phyloP scores from a whole-genome alignment of 208 protist genomes.

The Tritrichomonas musculus region DNA sequence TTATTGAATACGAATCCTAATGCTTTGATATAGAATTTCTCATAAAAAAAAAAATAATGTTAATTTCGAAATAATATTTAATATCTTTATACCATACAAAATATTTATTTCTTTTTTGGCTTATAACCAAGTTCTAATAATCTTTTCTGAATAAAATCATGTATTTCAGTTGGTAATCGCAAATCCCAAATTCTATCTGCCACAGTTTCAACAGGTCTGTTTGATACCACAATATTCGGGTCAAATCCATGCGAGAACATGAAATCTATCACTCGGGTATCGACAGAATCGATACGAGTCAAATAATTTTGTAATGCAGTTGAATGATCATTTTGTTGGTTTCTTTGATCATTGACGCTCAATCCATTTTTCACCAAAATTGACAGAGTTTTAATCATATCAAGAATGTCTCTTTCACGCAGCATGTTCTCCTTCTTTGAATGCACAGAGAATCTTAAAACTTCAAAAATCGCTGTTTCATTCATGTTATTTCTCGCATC shows the following conservation, averaged over 20 bases:
- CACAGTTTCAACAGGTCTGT: not conserved
- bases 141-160: too few relatives aligned
- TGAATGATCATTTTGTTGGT: not conserved
- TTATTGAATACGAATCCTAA: too few relatives aligned
- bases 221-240: not conserved
- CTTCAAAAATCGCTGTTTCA: not conserved
- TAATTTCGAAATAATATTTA: too few relatives aligned
- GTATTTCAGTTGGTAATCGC: too few relatives aligned
- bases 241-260: not conserved
- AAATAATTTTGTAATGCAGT: not conserved
- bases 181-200: not conserved
- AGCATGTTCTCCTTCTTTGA: not conserved
- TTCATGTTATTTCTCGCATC: not conserved
- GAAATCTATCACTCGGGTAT: not conserved
- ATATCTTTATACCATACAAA: too few relatives aligned
- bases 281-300: not conserved
- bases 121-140: too few relatives aligned
- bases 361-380: not conserved
- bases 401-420: not conserved
- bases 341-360: not conserved
- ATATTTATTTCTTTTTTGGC: too few relatives aligned
- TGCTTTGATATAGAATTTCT: too few relatives aligned
- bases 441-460: not conserved
- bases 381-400: not conserved
- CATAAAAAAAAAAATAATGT: too few relatives aligned